Percentiles rank a stretch among this genome's conserved stretches.
phyloP scores from a whole-genome alignment of 805 yeast genomes.

The Metschnikowia chrysomelidarum region DNA sequence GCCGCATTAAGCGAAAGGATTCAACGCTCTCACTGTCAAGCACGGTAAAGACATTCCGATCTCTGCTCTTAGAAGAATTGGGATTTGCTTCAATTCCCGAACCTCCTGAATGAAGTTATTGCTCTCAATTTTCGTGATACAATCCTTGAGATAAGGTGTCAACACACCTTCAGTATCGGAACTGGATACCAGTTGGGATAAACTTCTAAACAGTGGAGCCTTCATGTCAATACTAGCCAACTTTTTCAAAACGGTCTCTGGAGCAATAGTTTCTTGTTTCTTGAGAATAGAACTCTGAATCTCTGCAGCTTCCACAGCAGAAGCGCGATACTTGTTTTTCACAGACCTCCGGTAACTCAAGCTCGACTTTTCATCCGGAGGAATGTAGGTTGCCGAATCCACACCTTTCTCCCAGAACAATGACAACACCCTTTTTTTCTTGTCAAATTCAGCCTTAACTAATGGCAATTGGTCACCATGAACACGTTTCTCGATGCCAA shows the following conservation, averaged over 20 bases:
- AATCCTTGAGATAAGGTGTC: slow-evolving; percentile 55
- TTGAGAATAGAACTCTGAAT: slow-evolving; percentile 42
- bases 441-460: slow-evolving; percentile 88
- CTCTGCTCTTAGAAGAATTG: slow-evolving; percentile 84
- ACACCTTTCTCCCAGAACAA: slow-evolving; percentile 91
- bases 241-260: slow-evolving; percentile 47
- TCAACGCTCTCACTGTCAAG: slow-evolving; percentile 84
- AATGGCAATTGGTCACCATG: slow-evolving; percentile 97
- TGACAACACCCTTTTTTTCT: slow-evolving; percentile 63
- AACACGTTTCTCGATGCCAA: slow-evolving; percentile 92
- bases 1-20: slow-evolving; percentile 59
- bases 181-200: slow-evolving; percentile 18
- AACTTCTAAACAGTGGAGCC: slow-evolving; percentile 43
- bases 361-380: slow-evolving; percentile 83
- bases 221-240: slow-evolving; percentile 49
- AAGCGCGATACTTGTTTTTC: slow-evolving; percentile 72
- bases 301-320: slow-evolving; percentile 69
- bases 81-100: slow-evolving; percentile 71
- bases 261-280: slow-evolving; percentile 26
- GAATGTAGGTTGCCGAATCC: slow-evolving; percentile 87
- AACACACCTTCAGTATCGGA: slow-evolving; percentile 35
- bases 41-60: slow-evolving; percentile 96
- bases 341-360: slow-evolving; percentile 75
- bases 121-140: slow-evolving; percentile 60
- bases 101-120: slow-evolving; percentile 74